These are phyloP conservation scores for Xenoacremonium recifei DNA, from an alignment of 2,329 filamentous ascomycete species.

Conservation along the genomic window DNA sequence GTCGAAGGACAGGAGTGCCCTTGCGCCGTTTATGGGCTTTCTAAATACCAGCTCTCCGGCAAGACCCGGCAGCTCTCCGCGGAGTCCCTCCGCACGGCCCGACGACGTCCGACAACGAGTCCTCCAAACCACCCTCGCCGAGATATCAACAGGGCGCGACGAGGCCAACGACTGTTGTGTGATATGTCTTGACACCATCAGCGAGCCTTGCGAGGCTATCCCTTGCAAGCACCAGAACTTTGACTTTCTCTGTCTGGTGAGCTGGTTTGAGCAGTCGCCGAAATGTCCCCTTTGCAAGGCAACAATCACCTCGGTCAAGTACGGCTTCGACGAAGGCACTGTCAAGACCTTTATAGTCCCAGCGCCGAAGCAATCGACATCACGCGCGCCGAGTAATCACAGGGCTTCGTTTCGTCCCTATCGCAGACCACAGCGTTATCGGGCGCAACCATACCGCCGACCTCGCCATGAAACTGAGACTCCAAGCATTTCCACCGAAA, in stretches of 20 bases:
- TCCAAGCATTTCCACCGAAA: slow-evolving; percentile 11
- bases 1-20: no score
- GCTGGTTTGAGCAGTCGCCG: slow-evolving; percentile 73
- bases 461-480: slow-evolving; percentile 5
- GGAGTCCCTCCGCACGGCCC: no score
- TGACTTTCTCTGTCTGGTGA: slow-evolving; percentile 80
- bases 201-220: slow-evolving; percentile 66
- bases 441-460: no score
- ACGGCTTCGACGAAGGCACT: slow-evolving; percentile 54
- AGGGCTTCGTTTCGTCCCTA: slow-evolving; percentile 9
- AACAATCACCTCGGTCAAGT: slow-evolving; percentile 57
- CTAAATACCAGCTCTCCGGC: no score
- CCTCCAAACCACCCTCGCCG: slow-evolving; percentile 43
- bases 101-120: slow-evolving; percentile 38
- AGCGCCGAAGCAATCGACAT: slow-evolving; percentile 35
- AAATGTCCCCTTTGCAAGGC: slow-evolving; percentile 78
- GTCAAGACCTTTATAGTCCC: slow-evolving; percentile 54
- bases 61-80: no score
- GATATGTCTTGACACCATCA: slow-evolving; percentile 79
- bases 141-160: slow-evolving; percentile 32
- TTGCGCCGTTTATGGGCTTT: no score
- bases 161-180: slow-evolving; percentile 59
- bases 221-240: slow-evolving; percentile 82
- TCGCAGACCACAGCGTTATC: no score
- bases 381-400: slow-evolving; percentile 8